Conservation (phyloP, 192 early-diverging fungal species). For the Backusella mclennaniae region DNA sequence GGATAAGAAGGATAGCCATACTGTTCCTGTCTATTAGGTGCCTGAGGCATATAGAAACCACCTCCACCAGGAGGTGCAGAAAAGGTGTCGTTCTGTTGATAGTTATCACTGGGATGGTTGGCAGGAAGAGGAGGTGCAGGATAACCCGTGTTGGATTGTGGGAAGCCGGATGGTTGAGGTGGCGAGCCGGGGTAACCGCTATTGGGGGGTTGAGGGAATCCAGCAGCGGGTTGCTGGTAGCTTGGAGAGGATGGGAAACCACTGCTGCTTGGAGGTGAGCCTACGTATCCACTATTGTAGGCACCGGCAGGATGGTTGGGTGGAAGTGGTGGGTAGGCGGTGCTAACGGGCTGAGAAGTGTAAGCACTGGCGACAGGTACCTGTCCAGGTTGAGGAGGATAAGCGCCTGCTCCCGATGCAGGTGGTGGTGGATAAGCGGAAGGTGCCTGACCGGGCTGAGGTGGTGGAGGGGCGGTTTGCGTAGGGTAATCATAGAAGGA, state of each 20-base stretch:
- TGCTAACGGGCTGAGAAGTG: neutral
- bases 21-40: neutral
- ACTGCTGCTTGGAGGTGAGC: neutral
- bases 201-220: neutral
- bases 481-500: slow-evolving; percentile 34
- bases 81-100: slow-evolving; percentile 17
- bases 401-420: neutral
- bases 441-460: slow-evolving; percentile 8
- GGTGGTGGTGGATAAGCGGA: slow-evolving; percentile 12
- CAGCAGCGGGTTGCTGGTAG: neutral
- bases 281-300: neutral
- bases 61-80: slow-evolving; percentile 16
- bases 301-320: neutral
- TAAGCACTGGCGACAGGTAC: neutral
- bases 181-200: neutral
- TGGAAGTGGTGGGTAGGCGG: neutral
- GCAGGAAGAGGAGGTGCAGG: slow-evolving; percentile 27
- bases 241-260: neutral
- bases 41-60: slow-evolving; percentile 3
- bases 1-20: slow-evolving; percentile 1
- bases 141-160: slow-evolving; percentile 21
- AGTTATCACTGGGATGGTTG: slow-evolving; percentile 31
- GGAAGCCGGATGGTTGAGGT: neutral
- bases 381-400: slow-evolving; percentile 7
- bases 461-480: slow-evolving; percentile 31